Conservation (phyloP, 352 stramenopile species). For the Pythium rhizo-oryzae region DNA sequence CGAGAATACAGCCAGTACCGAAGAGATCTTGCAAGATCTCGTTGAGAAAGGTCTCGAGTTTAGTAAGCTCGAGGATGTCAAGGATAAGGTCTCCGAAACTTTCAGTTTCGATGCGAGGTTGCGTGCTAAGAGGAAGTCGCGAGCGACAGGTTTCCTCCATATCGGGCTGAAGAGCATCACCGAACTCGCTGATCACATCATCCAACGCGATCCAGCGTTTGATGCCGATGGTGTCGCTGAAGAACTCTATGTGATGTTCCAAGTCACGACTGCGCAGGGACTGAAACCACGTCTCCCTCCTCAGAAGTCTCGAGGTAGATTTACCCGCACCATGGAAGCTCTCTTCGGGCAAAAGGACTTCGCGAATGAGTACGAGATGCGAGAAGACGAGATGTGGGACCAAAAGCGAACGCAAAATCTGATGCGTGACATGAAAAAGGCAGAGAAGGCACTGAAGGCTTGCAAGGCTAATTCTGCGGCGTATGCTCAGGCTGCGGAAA, state of each 20-base stretch:
- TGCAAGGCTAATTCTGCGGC: constrained; percentile 22
- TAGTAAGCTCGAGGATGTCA: constrained; percentile 47
- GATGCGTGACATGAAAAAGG: constrained; percentile 36
- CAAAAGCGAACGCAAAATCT: constrained; percentile 33
- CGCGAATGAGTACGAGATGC: constrained; percentile 29
- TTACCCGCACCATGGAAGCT: constrained; percentile 15
- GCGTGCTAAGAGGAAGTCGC: constrained; percentile 32
- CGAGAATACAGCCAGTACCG: constrained; percentile 42
- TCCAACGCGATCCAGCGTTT: constrained; percentile 35
- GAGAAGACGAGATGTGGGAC: constrained; percentile 45
- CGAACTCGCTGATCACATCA: constrained; percentile 40
- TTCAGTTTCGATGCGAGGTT: constrained; percentile 40
- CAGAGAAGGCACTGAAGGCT: constrained; percentile 32
- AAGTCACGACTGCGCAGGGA: constrained; percentile 36
- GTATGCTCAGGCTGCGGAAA: constrained; percentile 25
- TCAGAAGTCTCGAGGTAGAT: constrained; percentile 1
- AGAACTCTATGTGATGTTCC: constrained; percentile 52
- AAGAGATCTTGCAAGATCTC: constrained; percentile 56
- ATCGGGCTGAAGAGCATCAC: constrained; percentile 45
- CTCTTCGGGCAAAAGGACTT: constrained; percentile 35
- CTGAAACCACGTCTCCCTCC: constrained; percentile 26
- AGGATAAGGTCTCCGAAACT: constrained; percentile 24
- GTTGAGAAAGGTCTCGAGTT: constrained; percentile 45
- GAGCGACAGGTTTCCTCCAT: constrained; percentile 41
- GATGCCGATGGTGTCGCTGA: constrained; percentile 35